Evolutionary conservation across 306 rosid genomes (phyloP), one percentile per base, ranked within the genome.

Genomic region (Medicago ruthenica): DNA sequence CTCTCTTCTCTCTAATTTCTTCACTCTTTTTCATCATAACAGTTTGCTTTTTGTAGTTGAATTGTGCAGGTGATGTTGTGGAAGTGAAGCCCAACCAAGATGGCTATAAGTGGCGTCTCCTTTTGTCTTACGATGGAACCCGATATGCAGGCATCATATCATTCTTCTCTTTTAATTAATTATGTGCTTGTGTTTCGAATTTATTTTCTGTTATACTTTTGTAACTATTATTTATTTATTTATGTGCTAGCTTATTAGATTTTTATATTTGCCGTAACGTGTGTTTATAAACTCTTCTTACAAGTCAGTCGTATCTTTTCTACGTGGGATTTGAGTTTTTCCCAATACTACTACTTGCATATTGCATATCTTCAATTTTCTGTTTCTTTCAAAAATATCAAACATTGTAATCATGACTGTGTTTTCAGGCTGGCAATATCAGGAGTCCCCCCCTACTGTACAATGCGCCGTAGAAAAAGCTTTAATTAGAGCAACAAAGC

Each of bases 391-490:
- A 12, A 44, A 15, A 44, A 44, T 44, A 15, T 44, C n/a, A 44
- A 44, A 11, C 50, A 11, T 44, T 44, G 50, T 44, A 11, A 44
- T 44, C 14, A 12, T 44, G 70, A 55, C 37, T 61, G 57, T 55
- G 51, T 82, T 74, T 42, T 76, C 83, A 95, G 98, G 98, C 21
- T 92, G 98, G 98, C 98, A 95, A 76, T 95, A 90, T 84, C 98
- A 95, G 85, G 82, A 67, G 76, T 87, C 97, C 61, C 97, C 98
- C 27, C 98, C 97, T 41, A 92, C 98, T 14, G 67, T 95, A 63
- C 97, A 95, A 79, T 86, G 92, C 79, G 70, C 70, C 42, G 55
- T 95, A 81, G 98, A 92, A 79, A 85, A 84, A 5, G 96, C 96
- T 71, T 70, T 95, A 70, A 86, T 74, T 77, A 74, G 21, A 57